Percentiles rank a stretch among this genome's conserved stretches.
These are phyloP conservation scores for Pythium aristosporum DNA, from an alignment of 352 stramenopile genomes.

Conservation along the genomic window DNA sequence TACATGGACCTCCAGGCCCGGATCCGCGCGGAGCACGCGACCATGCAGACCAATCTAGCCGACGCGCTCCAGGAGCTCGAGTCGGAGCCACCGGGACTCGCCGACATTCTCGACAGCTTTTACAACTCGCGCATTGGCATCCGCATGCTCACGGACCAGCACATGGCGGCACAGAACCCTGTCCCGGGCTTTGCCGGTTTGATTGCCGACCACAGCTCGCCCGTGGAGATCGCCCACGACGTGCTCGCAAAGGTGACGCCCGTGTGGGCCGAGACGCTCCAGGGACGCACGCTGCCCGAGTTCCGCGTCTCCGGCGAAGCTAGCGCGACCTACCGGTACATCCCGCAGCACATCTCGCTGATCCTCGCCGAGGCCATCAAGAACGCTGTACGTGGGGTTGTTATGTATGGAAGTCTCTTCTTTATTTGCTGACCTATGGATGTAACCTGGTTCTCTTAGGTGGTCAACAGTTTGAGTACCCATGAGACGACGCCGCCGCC, in stretches of 20 bases:
- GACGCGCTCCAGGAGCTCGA: conserved; percentile 57
- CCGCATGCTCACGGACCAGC: conserved; percentile 82
- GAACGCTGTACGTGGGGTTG: conserved; percentile 45
- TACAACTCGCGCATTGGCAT: conserved; percentile 86
- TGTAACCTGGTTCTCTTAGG: conserved; percentile 1
- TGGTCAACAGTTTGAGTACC: conserved; percentile 59
- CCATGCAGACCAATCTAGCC: conserved; percentile 72
- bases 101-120: conserved; percentile 71
- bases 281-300: conserved; percentile 46
- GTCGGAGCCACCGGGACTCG: conserved; percentile 55
- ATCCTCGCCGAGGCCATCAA: conserved; percentile 83
- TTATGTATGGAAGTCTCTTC: no score
- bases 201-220: conserved; percentile 63
- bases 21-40: conserved; percentile 60
- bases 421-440: no score
- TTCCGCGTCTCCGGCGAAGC: conserved; percentile 55
- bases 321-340: conserved; percentile 71
- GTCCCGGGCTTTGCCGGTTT: conserved; percentile 57
- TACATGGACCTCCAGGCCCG: conserved; percentile 62
- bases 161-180: conserved; percentile 62
- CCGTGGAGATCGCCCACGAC: conserved; percentile 58
- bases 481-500: conserved; percentile 37
- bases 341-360: conserved; percentile 80
- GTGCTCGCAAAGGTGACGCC: conserved; percentile 55
- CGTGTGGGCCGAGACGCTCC: conserved; percentile 54